phyloP scores from a whole-genome alignment of 805 yeast species.

The Blastobotrys mokoenaii region DNA sequence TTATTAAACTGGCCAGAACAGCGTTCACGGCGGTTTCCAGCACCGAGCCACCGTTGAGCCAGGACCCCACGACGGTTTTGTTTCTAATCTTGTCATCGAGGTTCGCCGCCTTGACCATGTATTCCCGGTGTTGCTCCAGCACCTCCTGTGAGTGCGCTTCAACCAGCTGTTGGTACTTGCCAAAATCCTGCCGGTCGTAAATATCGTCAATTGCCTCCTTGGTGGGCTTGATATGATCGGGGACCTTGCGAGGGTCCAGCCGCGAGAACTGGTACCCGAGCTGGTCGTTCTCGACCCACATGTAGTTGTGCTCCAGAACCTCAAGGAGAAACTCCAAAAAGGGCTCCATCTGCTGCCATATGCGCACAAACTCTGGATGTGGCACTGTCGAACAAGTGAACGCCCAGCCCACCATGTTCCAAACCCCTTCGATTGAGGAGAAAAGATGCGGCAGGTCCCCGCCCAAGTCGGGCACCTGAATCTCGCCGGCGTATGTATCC shows the following conservation, averaged over 20 bases:
- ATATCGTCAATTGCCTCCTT: neutral
- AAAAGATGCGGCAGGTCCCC: constrained; percentile 6
- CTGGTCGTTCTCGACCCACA: neutral
- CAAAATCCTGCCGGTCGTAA: neutral
- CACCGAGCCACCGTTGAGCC: neutral
- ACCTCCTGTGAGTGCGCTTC: too few species aligned
- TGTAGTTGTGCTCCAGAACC: constrained; percentile 2
- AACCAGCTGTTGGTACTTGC: neutral
- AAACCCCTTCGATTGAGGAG: constrained; percentile 3
- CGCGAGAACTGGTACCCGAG: neutral
- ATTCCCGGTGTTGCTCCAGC: too few species aligned
- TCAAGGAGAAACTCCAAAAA: constrained; percentile 7
- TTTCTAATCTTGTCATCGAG: too few species aligned
- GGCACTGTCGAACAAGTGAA: constrained; percentile 9
- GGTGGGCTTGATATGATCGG: neutral
- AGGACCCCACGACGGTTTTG: too few species aligned
- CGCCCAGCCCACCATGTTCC: constrained; percentile 14
- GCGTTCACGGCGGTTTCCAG: neutral
- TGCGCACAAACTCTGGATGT: constrained; percentile 1
- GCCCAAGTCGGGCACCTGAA: neutral
- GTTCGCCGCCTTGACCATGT: too few species aligned
- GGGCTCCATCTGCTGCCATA: constrained; percentile 10
- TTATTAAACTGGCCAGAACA: neutral
- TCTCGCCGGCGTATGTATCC: neutral
- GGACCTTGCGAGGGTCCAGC: neutral